Base-by-base conservation (phyloP, 345 rosid genomes). In the Salix arbutifolia region DNA sequence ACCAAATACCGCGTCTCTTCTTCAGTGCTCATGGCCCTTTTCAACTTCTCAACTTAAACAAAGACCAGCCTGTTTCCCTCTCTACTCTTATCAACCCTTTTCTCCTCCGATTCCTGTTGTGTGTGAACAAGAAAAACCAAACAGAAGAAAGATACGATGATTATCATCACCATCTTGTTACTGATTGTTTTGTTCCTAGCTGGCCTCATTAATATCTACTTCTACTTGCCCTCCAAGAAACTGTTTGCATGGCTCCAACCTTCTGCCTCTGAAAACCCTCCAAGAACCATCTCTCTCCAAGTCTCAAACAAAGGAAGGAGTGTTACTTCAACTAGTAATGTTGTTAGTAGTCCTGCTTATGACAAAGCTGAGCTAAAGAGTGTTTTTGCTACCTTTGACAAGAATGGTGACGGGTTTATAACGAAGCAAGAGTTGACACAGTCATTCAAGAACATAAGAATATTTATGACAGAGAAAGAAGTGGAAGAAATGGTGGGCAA, bases 1-100 rank as follows among this genome's bases (percentile, higher is more conserved):
- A 76, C 71, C 76, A 37, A 82, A 87, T 13, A 48, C 79, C 86
- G 88, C 88, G 85, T 84, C 19, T 18, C 73, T 72, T 79, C 71
- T 64, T 23, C 65, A 62, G 44, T 69, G 70, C 61, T 19, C 23
- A 35, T 66, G 69, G 44, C 48, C 25, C 10, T 68, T 68, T 68
- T 9, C 28, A 23, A 58, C 64, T 58, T 14, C 6, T 30, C 3
- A 40, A 6, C 44, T 12, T 35, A 42, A 23, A 42, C 46, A 42
- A 33, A 73, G 38, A 13, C 69, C 5, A 25, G 18, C 50, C 28
- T 9, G 7, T 12, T 16, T 64, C 53, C 11, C 5, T 46, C 65
- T 18, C 58, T 4, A 64, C 25, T 56, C 38, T 9, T 74, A 75
- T 28, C 38, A 48, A 3, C 46, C 66, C 68, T 46, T 67, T 62